Conservation (phyloP, 352 stramenopile species). For the Detonula confervacea region DNA sequence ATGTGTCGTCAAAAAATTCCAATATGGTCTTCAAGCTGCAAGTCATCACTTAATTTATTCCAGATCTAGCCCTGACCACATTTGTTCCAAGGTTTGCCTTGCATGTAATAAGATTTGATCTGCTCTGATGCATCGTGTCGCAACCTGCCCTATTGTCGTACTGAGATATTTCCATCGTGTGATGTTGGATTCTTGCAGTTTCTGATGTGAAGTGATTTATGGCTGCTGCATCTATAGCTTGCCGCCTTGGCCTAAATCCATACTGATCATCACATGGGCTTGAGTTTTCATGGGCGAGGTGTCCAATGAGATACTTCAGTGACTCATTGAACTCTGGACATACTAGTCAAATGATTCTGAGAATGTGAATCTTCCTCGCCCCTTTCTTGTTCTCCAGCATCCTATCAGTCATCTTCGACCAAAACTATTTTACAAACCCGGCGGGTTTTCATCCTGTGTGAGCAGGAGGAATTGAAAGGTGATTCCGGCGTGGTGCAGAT, state of each 20-base stretch:
- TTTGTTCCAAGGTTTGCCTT: constrained; percentile 10
- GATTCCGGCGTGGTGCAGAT: too few species aligned
- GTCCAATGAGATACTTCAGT: constrained; percentile 10
- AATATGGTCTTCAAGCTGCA: constrained; percentile 13
- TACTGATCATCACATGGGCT: constrained; percentile 10
- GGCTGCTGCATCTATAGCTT: constrained; percentile 9
- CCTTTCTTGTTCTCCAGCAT: constrained; percentile 53
- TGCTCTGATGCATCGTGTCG: constrained; percentile 4
- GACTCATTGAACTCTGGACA: constrained; percentile 41
- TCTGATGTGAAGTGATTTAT: constrained; percentile 23
- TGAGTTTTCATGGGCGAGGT: constrained; percentile 8
- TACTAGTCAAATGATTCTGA: constrained; percentile 50
- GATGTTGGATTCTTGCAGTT: neutral
- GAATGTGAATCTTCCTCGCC: constrained; percentile 35
- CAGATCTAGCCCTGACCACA: neutral
- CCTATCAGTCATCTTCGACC: constrained; percentile 19
- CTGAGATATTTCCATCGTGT: neutral
- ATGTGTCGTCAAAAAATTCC: constrained; percentile 1
- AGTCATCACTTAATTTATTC: neutral
- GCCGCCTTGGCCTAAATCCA: neutral
- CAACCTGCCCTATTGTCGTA: constrained; percentile 12
- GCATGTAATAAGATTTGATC: constrained; percentile 1
- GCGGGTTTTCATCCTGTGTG: too few species aligned
- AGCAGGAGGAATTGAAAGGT: too few species aligned
- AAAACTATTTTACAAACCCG: constrained; percentile 13